Conservation (phyloP, 116 monocot species). For the Iris pallida region DNA sequence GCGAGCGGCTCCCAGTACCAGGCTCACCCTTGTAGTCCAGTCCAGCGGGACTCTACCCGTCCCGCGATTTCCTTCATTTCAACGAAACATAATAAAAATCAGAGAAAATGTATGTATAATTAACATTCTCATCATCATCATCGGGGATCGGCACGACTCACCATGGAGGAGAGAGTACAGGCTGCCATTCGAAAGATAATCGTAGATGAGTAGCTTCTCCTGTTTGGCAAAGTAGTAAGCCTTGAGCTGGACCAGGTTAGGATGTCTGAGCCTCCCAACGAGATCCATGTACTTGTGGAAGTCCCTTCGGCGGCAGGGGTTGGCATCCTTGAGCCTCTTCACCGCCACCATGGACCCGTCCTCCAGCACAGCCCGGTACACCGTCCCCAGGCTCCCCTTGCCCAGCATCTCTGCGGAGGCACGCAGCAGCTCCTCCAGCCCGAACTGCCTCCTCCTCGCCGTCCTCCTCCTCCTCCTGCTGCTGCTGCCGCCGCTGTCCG, state of each 20-base stretch:
- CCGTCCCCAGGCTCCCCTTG: constrained; percentile 64
- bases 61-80: constrained; percentile 23
- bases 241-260: constrained; percentile 47
- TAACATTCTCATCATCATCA: not conserved
- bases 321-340: constrained; percentile 56
- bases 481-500: not conserved
- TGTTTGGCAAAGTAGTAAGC: constrained; percentile 80
- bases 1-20: constrained; percentile 47
- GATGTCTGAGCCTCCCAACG: constrained; percentile 38
- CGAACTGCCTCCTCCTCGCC: constrained; percentile 24
- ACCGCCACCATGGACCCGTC: constrained; percentile 60
- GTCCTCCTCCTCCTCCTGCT: constrained; percentile 3
- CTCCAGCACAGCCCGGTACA: constrained; percentile 67
- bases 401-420: constrained; percentile 83
- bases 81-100: not conserved
- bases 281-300: constrained; percentile 63
- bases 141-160: not conserved
- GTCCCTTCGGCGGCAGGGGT: constrained; percentile 47
- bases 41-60: constrained; percentile 33
- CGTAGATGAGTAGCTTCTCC: constrained; percentile 79
- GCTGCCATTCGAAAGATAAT: constrained; percentile 59
- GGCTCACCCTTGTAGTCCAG: constrained; percentile 47
- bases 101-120: not conserved
- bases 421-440: constrained; percentile 57
- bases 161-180: constrained; percentile 58